Base-by-base conservation (phyloP, 2,329 filamentous ascomycete species). In the Colletotrichum tabaci region DNA sequence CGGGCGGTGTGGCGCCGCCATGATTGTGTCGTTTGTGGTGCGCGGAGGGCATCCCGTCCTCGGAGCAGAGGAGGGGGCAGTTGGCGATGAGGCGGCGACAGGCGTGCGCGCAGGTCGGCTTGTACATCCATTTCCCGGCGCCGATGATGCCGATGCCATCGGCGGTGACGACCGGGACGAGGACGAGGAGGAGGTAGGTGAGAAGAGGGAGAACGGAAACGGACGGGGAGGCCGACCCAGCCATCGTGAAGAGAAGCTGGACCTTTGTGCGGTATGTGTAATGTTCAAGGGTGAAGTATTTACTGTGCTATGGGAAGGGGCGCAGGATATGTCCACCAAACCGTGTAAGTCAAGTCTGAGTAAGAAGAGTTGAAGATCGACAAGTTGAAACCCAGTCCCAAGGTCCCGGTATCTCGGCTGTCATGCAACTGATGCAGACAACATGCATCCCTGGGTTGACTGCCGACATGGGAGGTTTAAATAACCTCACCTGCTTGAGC, bases 101-200 rank as follows among this genome's bases (percentile, higher is more conserved):
- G 6, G 80, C 79, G 47, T 80, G 82, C 1, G 80, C 77, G 69
- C 81, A 83, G 1, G 78, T 73, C 12, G 81, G 81, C 12, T 81
- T 64, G 74, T 80, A 82, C 74, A 83, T 78, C 0, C 74, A 77
- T 23, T 56, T 82, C 18, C 80, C 80, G 73, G 76, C 77, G 58
- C 81, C 81, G 50, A 82, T 78, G 35, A 82, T 61, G 53, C 81
- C 80, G 4, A 60, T 71, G 3, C 76, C 76, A 18, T 77, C 76
- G 15, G 71, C 61, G 12, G 47, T 26, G 21, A 52, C 53, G 55
- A 49, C 46, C 12, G 56, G 35, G 18, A 35, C 4, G 12, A 60
- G 56, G 42, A 47, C 12, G 13, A 35, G 26, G 46, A 30, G 30
- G 26, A 58, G 50, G 38, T 26, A 42, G 21, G 38, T 35, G 55